These are phyloP conservation scores for Schizophyllum commune DNA, from an alignment of 1,284 basidiomycete genomes.

Conservation along the genomic window DNA sequence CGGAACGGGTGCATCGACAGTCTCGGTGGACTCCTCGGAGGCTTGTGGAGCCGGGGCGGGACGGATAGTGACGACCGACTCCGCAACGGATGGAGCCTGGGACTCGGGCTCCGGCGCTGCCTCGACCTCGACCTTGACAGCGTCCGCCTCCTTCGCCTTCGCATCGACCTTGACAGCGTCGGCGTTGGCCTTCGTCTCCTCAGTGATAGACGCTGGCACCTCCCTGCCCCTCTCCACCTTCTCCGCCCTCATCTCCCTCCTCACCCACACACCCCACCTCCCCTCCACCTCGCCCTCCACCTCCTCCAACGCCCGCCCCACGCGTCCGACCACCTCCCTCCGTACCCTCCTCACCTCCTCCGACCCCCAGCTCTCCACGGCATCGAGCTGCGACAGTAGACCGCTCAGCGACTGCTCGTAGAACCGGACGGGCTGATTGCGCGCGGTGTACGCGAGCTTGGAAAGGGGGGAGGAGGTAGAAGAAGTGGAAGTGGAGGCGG, in stretches of 20 bases:
- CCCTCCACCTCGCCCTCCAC: slow-evolving; percentile 34
- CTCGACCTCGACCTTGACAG: background rate
- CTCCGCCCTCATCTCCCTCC: background rate
- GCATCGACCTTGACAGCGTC: background rate
- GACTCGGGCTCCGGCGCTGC: background rate
- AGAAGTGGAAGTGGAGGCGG: slow-evolving; percentile 14
- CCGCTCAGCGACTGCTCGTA: slow-evolving; percentile 49
- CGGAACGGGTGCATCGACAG: background rate
- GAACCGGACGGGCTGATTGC: slow-evolving; percentile 48
- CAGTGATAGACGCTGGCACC: too few species aligned
- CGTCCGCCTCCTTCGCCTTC: background rate
- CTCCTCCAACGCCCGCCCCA: slow-evolving; percentile 47
- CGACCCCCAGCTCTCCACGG: slow-evolving; percentile 48
- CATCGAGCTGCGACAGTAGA: slow-evolving; percentile 48
- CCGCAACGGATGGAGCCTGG: background rate
- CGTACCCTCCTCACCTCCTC: slow-evolving; percentile 37
- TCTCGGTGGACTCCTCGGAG: background rate
- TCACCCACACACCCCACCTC: slow-evolving; percentile 15
- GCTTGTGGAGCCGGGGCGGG: background rate
- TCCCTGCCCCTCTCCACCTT: background rate
- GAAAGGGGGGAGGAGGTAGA: slow-evolving; percentile 13
- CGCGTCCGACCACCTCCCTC: slow-evolving; percentile 41
- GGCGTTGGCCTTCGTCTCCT: background rate
- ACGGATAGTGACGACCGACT: background rate
- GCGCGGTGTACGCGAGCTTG: slow-evolving; percentile 38